Evolutionary conservation across 2,329 filamentous ascomycete genomes (phyloP).

Genomic region (Thermochaetoides dissita): DNA sequence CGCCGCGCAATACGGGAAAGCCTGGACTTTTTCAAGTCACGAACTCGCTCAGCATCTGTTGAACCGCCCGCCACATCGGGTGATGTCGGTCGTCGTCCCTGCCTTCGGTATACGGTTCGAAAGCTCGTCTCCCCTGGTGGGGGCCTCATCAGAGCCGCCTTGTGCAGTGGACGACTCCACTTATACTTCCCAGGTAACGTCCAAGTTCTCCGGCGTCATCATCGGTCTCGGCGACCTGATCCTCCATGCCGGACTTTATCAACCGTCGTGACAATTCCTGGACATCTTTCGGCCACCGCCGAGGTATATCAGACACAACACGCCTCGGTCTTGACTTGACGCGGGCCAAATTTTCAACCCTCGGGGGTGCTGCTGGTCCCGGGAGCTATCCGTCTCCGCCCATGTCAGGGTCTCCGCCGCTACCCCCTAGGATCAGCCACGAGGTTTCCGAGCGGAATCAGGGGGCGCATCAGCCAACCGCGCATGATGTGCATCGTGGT

Average conservation of each 20-base stretch:
- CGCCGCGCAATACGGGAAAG: slow-evolving; percentile 1
- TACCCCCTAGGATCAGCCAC: slow-evolving; percentile 43
- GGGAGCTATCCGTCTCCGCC: slow-evolving; percentile 58
- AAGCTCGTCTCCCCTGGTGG: slow-evolving; percentile 11
- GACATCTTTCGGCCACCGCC: slow-evolving; percentile 42
- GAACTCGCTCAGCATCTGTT: neutral
- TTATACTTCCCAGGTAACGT: too few species aligned
- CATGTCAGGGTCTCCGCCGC: slow-evolving; percentile 57
- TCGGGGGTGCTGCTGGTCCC: slow-evolving; percentile 37
- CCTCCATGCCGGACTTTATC: slow-evolving; percentile 42
- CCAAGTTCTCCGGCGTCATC: slow-evolving; percentile 1
- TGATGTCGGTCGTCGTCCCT: slow-evolving; percentile 14
- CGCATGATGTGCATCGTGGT: slow-evolving; percentile 38
- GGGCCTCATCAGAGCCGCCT: slow-evolving; percentile 8
- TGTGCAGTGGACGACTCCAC: slow-evolving; percentile 3
- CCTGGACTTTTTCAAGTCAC: neutral
- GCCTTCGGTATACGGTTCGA: slow-evolving; percentile 11
- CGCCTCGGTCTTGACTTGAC: slow-evolving; percentile 41
- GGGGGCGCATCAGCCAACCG: slow-evolving; percentile 30
- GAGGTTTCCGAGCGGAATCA: slow-evolving; percentile 43
- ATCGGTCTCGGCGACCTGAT: slow-evolving; percentile 12
- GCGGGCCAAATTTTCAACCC: slow-evolving; percentile 38
- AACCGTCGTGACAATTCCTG: slow-evolving; percentile 29
- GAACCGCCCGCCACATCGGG: slow-evolving; percentile 10
- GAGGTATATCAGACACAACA: slow-evolving; percentile 41